These are phyloP conservation scores for Pseudognaphalium luteoalbum DNA, from an alignment of 129 eudicot genomes.

Conservation along the genomic window DNA sequence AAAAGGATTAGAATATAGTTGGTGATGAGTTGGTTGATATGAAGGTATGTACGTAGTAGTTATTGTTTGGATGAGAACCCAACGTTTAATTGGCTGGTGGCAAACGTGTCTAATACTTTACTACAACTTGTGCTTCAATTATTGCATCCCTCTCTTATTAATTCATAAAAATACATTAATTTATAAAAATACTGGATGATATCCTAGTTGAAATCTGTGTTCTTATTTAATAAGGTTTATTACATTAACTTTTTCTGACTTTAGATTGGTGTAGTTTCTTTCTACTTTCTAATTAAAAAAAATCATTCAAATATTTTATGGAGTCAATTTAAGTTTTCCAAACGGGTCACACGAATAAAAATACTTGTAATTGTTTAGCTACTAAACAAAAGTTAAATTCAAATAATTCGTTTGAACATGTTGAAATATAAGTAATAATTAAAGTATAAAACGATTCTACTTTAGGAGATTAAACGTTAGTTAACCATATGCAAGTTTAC, in stretches of 20 bases:
- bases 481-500: too few relatives aligned
- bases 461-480: too few relatives aligned
- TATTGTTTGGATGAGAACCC: conserved; percentile 23
- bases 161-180: too few relatives aligned
- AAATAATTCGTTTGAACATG: too few relatives aligned
- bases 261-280: background rate
- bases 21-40: background rate
- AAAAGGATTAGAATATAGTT: background rate
- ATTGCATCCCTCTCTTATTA: background rate
- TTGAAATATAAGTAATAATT: too few relatives aligned
- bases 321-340: background rate
- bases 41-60: background rate
- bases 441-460: too few relatives aligned
- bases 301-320: too few relatives aligned
- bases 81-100: conserved; percentile 12
- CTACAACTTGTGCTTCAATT: conserved; percentile 3
- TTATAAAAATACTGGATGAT: background rate
- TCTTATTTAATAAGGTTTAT: background rate
- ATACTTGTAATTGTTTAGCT: too few relatives aligned
- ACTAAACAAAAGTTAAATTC: too few relatives aligned
- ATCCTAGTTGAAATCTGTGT: too few relatives aligned
- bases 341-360: background rate
- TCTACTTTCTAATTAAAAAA: too few relatives aligned
- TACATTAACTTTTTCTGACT: background rate
- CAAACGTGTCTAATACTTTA: conserved; percentile 20